Percentiles rank a stretch among this genome's conserved stretches.
phyloP scores from a whole-genome alignment of 2,329 filamentous ascomycete genomes.

The Neonectria coccinea region DNA sequence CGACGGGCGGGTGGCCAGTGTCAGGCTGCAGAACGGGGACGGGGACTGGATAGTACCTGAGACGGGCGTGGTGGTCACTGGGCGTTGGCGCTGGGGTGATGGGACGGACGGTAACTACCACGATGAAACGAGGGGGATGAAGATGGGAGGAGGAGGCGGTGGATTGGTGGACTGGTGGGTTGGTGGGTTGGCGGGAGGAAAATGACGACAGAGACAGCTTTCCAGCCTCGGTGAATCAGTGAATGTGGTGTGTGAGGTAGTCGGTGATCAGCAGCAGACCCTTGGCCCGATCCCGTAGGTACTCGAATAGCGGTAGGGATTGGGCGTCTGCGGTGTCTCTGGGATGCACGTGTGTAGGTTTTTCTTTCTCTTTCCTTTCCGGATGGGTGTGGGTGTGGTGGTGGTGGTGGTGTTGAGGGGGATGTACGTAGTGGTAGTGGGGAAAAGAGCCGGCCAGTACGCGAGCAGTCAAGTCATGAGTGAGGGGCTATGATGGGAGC shows the following conservation, averaged over 20 bases:
- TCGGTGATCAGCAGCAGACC: slow-evolving; percentile 9
- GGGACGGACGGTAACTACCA: background rate
- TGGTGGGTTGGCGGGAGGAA: slow-evolving; percentile 1
- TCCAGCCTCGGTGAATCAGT: slow-evolving; percentile 1
- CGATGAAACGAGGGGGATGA: slow-evolving; percentile 20
- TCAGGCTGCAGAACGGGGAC: slow-evolving; percentile 28
- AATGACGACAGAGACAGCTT: slow-evolving; percentile 25
- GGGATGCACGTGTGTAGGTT: slow-evolving; percentile 2
- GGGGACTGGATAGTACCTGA: slow-evolving; percentile 27
- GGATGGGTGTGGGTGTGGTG: slow-evolving; percentile 13
- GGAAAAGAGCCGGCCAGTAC: slow-evolving; percentile 39
- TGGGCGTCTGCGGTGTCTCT: slow-evolving; percentile 7
- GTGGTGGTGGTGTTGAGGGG: slow-evolving; percentile 31
- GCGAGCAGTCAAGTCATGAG: slow-evolving; percentile 44
- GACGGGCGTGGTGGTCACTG: slow-evolving; percentile 14
- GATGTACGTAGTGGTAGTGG: slow-evolving; percentile 26
- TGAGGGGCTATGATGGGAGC: slow-evolving; percentile 43
- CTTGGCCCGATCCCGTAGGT: slow-evolving; percentile 1
- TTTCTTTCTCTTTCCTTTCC: slow-evolving; percentile 14
- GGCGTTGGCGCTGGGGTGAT: slow-evolving; percentile 12
- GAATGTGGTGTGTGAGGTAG: background rate
- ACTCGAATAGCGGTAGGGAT: slow-evolving; percentile 1
- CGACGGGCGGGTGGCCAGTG: slow-evolving; percentile 27
- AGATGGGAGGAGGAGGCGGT: background rate
- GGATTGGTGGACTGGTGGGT: background rate